Percentiles rank a stretch among this genome's conserved stretches.
phyloP scores from a whole-genome alignment of 2,329 filamentous ascomycete species.

The Didymella keratinophila region DNA sequence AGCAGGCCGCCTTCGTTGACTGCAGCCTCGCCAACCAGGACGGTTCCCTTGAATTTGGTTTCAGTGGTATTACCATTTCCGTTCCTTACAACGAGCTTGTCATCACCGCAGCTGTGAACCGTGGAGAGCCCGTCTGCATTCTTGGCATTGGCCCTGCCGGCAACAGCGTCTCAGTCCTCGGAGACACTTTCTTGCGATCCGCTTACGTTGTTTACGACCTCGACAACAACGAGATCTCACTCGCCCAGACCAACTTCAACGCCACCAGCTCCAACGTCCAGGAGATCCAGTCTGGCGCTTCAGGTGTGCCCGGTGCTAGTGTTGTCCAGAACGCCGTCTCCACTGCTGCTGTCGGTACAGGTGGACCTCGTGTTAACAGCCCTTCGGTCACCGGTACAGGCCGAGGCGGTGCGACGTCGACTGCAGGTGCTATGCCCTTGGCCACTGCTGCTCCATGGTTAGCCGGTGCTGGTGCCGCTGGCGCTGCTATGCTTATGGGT shows the following conservation, averaged over 20 bases:
- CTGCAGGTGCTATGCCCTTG: conserved; percentile 33
- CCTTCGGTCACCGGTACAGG: conserved; percentile 30
- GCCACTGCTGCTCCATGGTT: conserved; percentile 42
- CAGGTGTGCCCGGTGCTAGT: conserved; percentile 62
- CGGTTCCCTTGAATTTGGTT: conserved; percentile 64
- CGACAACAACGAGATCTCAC: conserved; percentile 65
- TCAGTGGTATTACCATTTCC: conserved; percentile 62
- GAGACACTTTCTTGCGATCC: conserved; percentile 69
- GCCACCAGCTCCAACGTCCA: conserved; percentile 58
- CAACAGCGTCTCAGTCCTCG: conserved; percentile 60
- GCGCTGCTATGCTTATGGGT: conserved; percentile 42
- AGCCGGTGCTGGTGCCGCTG: conserved; percentile 38
- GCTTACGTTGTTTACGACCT: conserved; percentile 71
- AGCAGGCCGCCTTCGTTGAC: conserved; percentile 60
- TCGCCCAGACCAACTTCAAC: conserved; percentile 69
- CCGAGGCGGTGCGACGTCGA: conserved; percentile 11
- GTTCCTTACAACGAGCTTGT: conserved; percentile 65
- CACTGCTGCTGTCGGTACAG: conserved; percentile 53
- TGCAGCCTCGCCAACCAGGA: conserved; percentile 60
- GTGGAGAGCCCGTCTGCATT: conserved; percentile 56
- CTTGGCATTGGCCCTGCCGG: conserved; percentile 60
- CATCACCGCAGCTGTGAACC: conserved; percentile 56
- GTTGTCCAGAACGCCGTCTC: conserved; percentile 61
- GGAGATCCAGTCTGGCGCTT: conserved; percentile 61
- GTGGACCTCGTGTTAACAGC: conserved; percentile 54